Conservation (phyloP, 1,284 basidiomycete species). For the Kalmanozyma brasiliensis region DNA sequence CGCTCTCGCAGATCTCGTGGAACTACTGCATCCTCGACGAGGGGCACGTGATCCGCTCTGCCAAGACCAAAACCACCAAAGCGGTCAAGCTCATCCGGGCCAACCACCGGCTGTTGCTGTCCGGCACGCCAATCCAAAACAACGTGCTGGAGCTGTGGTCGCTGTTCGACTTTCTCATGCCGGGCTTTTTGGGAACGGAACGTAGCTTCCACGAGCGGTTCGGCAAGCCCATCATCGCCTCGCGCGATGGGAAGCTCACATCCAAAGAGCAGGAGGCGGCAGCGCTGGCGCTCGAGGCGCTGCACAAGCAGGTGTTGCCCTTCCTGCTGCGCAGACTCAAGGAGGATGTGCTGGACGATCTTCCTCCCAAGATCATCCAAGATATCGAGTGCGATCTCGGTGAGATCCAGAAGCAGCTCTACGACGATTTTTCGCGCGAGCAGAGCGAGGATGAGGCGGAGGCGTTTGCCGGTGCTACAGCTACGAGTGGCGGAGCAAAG, state of each 20-base stretch:
- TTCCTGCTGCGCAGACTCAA: constrained; percentile 96
- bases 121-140: constrained; percentile 98
- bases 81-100: constrained; percentile 91
- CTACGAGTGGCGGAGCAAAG: constrained; percentile 71
- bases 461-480: constrained; percentile 31
- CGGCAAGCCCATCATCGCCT: constrained; percentile 93
- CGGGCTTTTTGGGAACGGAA: constrained; percentile 95
- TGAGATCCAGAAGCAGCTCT: constrained; percentile 72
- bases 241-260: constrained; percentile 87
- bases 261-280: constrained; percentile 88
- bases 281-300: constrained; percentile 85
- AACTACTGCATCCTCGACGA: constrained; percentile 98
- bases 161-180: constrained; percentile 99
- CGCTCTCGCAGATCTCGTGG: constrained; percentile 82
- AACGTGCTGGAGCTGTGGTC: constrained; percentile 99
- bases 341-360: constrained; percentile 94
- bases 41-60: constrained; percentile 98
- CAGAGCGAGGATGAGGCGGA: constrained; percentile 72
- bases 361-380: constrained; percentile 99
- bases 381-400: constrained; percentile 99
- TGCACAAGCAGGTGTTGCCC: constrained; percentile 99
- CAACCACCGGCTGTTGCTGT: constrained; percentile 91
- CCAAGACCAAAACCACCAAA: constrained; percentile 96
- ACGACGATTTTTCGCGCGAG: constrained; percentile 81
- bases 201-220: constrained; percentile 95